Base-by-base conservation (phyloP, 768 basidiomycete species). In the Mycena metata region DNA sequence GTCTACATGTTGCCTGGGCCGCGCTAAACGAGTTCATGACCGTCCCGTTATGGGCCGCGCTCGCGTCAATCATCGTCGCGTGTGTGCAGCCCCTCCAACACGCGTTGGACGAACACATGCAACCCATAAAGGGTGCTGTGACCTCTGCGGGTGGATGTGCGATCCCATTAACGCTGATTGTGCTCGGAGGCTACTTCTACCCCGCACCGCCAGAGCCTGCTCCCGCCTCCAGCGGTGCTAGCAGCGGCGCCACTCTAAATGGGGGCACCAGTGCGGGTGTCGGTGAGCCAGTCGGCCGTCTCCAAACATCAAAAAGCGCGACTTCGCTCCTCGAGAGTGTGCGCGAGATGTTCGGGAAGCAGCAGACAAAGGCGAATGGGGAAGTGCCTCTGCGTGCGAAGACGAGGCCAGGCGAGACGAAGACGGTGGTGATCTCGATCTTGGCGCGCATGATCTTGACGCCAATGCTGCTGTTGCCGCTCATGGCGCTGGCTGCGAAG, bases 111-210 rank as follows among this genome's bases (percentile, higher is more conserved):
- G 78, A 83, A 6, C 87, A 90, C 70, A 82, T 93, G 78, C 83
- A 82, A 41, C 89, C 91, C 0, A 76, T 95, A 67, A 92, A 89
- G 73, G 87, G 89, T 33, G 91, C 94, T 0, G 78, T 96, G 55
- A 83, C 81, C 2, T 80, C 82, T 15, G 89, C 91, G 1, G 94
- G 95, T 1, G 89, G 85, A 67, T 95, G 94, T 67, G 90, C 91
- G 12, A 91, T 98, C 67, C 97, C 96, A 0, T 75, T 98, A 30
- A 98, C 96, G 2, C 83, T 98, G 26, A 85, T 98, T 63, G 95
- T 98, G 8, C 90, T 98, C 47, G 96, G 96, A 13, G 96, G 93
- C 16, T 98, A 96, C 83, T 97, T 97, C 80, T 92, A 90, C 77
- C 82, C 81, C 0, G 81, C 84, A 7, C 79, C 80, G 2, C 59